A percentile compares a stretch with the other conserved stretches of the same genome.
Evolutionary conservation across 148 eudicot species (phyloP).

Genomic region (Camellia lanceoleosa): DNA sequence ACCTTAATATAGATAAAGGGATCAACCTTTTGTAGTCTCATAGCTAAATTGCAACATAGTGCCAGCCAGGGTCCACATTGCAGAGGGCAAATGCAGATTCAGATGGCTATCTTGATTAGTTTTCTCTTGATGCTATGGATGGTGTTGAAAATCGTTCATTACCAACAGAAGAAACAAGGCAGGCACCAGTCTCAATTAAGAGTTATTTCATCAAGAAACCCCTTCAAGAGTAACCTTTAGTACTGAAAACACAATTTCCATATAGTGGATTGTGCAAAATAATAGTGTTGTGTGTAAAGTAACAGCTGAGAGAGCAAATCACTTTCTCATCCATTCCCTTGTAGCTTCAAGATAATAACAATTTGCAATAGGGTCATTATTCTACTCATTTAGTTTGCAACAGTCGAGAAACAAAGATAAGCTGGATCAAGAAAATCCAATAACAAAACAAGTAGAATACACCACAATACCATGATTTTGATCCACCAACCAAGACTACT

Average conservation of each 20-base stretch:
- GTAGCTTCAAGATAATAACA: not conserved
- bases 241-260: not conserved
- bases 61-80: too few relatives aligned
- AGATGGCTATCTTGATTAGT: too few relatives aligned
- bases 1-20: too few relatives aligned
- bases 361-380: not conserved
- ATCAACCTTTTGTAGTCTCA: too few relatives aligned
- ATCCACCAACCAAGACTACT: conserved; percentile 76
- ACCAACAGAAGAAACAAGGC: not conserved
- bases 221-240: not conserved
- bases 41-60: too few relatives aligned
- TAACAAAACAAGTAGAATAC: conserved; percentile 12
- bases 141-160: not conserved
- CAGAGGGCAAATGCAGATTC: too few relatives aligned
- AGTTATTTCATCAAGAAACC: not conserved
- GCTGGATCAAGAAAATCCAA: not conserved
- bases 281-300: not conserved
- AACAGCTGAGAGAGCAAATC: not conserved
- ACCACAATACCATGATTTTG: conserved; percentile 57
- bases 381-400: not conserved
- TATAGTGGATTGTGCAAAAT: not conserved
- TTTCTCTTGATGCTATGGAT: not conserved
- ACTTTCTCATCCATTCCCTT: not conserved
- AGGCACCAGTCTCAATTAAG: not conserved
- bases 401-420: not conserved